Evolutionary conservation across 2,329 filamentous ascomycete species (phyloP).

Genomic region (Gaeumannomyces sp.): DNA sequence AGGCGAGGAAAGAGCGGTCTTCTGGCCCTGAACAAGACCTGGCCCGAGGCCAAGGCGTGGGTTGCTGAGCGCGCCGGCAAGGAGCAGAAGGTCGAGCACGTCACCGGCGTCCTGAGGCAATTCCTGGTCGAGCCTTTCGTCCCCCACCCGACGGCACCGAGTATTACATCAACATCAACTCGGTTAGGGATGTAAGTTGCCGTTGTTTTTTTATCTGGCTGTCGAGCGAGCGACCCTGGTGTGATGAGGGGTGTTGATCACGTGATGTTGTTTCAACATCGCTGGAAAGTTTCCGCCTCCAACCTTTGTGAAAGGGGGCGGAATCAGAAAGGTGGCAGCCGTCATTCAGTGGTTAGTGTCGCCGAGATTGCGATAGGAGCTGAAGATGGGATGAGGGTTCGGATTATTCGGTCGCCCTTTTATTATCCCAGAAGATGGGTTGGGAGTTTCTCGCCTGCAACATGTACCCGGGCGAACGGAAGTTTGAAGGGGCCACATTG

Average conservation of each 20-base stretch:
- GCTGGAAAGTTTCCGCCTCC: not conserved
- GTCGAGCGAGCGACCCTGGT: not conserved
- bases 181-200: slow-evolving; percentile 89
- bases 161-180: slow-evolving; percentile 99
- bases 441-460: not conserved
- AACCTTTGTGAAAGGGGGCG: no score
- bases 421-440: not conserved
- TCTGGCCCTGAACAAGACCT: slow-evolving; percentile 92
- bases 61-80: slow-evolving; percentile 88
- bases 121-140: slow-evolving; percentile 99
- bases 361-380: not conserved
- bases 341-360: not conserved
- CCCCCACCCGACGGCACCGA: slow-evolving; percentile 89
- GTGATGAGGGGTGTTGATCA: not conserved
- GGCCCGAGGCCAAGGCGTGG: slow-evolving; percentile 91
- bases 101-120: slow-evolving; percentile 80
- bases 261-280: not conserved
- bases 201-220: not conserved
- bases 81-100: slow-evolving; percentile 86
- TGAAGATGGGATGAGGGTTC: not conserved
- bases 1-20: slow-evolving; percentile 98
- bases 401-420: not conserved
- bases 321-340: not conserved
- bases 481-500: not conserved
- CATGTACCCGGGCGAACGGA: not conserved